Base-by-base conservation (phyloP, 23 red algal genomes). In the Agarophyton chilense region DNA sequence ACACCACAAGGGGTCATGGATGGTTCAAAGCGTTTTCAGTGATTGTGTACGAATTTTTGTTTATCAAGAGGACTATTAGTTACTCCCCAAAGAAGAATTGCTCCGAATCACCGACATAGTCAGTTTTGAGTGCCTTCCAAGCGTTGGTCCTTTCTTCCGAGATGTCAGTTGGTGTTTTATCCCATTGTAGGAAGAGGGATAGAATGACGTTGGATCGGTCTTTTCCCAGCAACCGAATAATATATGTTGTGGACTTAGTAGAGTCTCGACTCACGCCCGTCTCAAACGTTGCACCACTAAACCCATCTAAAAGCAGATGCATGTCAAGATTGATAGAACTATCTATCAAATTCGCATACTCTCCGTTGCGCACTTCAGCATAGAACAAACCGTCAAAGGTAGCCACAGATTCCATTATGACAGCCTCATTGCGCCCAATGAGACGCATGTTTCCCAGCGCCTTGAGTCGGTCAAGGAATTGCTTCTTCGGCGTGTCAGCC, bases 281-380 rank as follows among this genome's bases (percentile, higher is more conserved):
- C 63, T 98, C 92, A 62, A 98, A 98, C 32, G 82, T 86, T 21
- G 86, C 92, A 32, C 86, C 96, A 24, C 81, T 78, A 33, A 95
- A 34, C 17, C 93, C 92, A 33, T 50, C 52, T 19, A 98, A 82
- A 35, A 74, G 71, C n/a, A 98, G 35, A 56, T 98, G 96, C 49
- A 98, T 90, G 61, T 98, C 96, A 26, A 98, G 65, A 77, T 98
- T 98, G 60, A 93, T 82, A 33, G 87, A 77, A 19, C 71, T 58
- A 67, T 98, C 92, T 43, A 98, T 89, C 38, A 98, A 51, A 67
- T 98, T 98, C 19, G 96, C 96, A 71, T 98, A 98, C 44, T 92
- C 68, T 28, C 83, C 88, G 10, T 57, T 66, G 41, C 88, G 88
- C 2, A 92, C 38, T 36, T 68, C 52, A 19, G 96, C 96, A 58